Evolutionary conservation across 1,139 yeast genomes (phyloP), one percentile per base, ranked within the genome.

Genomic region (Scheffersomyces cryptocercus): DNA sequence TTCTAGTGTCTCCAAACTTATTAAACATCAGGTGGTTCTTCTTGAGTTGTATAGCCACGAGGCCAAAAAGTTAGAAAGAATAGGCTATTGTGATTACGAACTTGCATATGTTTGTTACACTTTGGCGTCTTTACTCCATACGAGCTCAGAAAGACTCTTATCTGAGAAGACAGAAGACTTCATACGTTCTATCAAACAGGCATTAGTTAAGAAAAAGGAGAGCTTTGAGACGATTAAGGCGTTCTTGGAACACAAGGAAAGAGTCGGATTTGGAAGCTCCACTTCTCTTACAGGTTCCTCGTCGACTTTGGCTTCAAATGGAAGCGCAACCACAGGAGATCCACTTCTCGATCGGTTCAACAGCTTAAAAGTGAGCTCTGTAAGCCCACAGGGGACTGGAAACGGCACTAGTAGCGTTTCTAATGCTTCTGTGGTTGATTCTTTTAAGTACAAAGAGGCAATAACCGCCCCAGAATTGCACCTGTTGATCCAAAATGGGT

Each of bases 41-140:
- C 52, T 74, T 16, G 77, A 73, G 46, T 55, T 63, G 24, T 65
- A 73, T 48, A 62, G 61, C 37, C 61, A 64, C 42, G 74, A 73
- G 48, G 37, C 52, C 35, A 62, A 59, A 36, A 61, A 68, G 43
- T 45, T 54, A 8, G 58, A 60, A 4, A 50, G 45, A 14, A 32
- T 63, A 3, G 68, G 69, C 0, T 66, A 64, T 46, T 73, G 79
- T 53, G 79, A 74, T 50, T 65, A 58, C 47, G 76, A 70, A 44
- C 42, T 70, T 41, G 72, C 73, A 2, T 68, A 59, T 45, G 59
- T 71, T 2, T 54, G 66, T 39, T 68, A 58, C 41, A 39, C 45
- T 1, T 43, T 59, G 5, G 54, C 61, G 3, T 40, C 38, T 12
- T 45, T 39, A 28, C 48, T 67, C 13, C 49, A 52, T 34, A 45